These are phyloP conservation scores for Physcomitrium patens DNA, from an alignment of 225 moss, liverwort and hornwort species.

Conservation along the genomic window DNA sequence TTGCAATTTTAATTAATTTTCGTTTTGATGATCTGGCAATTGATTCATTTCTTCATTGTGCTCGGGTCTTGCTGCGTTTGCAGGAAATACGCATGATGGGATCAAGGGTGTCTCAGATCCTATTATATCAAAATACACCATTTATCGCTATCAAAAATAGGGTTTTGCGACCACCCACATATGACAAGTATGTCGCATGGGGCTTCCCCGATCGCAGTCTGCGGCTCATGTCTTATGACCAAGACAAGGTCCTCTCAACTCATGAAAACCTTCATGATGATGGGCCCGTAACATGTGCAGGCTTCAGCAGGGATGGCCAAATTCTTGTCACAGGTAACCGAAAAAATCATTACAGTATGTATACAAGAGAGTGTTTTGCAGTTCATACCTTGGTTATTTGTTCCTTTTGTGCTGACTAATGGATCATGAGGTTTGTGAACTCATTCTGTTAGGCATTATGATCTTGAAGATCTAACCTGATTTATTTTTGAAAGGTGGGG, in stretches of 20 bases:
- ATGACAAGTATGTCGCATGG: conserved; percentile 82
- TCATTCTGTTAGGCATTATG: neutral
- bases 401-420: neutral
- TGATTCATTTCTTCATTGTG: no score
- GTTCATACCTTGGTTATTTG: neutral
- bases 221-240: conserved; percentile 89
- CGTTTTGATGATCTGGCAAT: no score
- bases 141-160: conserved; percentile 71
- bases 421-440: neutral
- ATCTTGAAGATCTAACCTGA: neutral
- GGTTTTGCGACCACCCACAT: conserved; percentile 87
- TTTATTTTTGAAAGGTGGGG: conserved; percentile 52
- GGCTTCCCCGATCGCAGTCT: conserved; percentile 93
- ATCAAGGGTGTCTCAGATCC: conserved; percentile 82
- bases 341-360: neutral
- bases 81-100: conserved; percentile 77
- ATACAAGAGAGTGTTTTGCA: neutral
- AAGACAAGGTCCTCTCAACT: conserved; percentile 86
- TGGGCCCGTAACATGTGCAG: conserved; percentile 67
- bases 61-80: conserved; percentile 24
- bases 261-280: conserved; percentile 94
- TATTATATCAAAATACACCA: conserved; percentile 81
- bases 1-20: no score
- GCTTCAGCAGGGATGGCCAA: conserved; percentile 71
- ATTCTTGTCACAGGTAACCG: conserved; percentile 49